A percentile compares a stretch with the other conserved stretches of the same genome.
Evolutionary conservation across 306 rosid species (phyloP).

Genomic region (Inga oerstediana): DNA sequence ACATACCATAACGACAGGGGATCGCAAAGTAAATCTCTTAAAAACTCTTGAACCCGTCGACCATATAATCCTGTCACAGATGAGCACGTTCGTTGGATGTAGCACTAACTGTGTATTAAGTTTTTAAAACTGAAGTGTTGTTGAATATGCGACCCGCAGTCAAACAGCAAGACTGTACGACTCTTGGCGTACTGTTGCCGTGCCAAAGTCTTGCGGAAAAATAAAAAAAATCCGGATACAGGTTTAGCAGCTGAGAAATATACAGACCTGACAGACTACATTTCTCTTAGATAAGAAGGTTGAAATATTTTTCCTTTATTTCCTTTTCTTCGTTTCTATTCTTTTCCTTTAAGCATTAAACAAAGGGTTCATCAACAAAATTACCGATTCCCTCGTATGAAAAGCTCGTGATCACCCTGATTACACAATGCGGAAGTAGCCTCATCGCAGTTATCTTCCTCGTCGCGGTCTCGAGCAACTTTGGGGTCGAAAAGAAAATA

Average conservation of each 20-base stretch:
- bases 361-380: conserved; percentile 15
- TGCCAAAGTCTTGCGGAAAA: background rate
- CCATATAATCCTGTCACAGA: conserved; percentile 79
- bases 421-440: conserved; percentile 56
- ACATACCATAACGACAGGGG: conserved; percentile 66
- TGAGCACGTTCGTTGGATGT: conserved; percentile 3
- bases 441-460: conserved; percentile 52
- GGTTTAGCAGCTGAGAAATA: background rate
- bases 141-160: background rate
- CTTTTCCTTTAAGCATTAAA: conserved; percentile 7
- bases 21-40: conserved; percentile 77
- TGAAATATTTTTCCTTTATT: background rate
- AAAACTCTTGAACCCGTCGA: conserved; percentile 85
- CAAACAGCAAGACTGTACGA: conserved; percentile 2
- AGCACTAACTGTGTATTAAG: background rate
- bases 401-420: conserved; percentile 85
- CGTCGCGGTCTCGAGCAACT: conserved; percentile 60
- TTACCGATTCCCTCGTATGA: conserved; percentile 81
- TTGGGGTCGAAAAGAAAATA: conserved; percentile 90
- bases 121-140: background rate
- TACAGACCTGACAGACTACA: background rate
- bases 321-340: background rate
- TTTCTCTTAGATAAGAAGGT: background rate
- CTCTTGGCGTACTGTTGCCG: background rate
- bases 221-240: background rate